Percentiles rank a stretch among this genome's conserved stretches.
Evolutionary conservation across 2,329 filamentous ascomycete species (phyloP).

Genomic region (Herpotrichia juniperi): DNA sequence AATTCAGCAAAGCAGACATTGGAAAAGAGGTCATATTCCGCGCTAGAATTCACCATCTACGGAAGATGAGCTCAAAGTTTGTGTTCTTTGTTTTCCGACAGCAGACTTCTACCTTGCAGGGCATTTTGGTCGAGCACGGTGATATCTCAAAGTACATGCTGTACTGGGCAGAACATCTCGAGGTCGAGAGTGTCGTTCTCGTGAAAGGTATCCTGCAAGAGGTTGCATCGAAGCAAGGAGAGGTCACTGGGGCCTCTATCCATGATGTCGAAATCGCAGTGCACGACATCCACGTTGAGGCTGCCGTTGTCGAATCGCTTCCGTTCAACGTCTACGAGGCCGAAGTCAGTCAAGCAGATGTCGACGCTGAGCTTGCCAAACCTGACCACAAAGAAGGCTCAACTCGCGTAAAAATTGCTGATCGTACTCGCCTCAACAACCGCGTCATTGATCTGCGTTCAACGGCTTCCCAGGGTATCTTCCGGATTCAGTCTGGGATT

Average conservation of each 20-base stretch:
- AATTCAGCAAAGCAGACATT: slow-evolving; percentile 58
- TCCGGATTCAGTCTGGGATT: slow-evolving; percentile 82
- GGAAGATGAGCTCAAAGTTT: slow-evolving; percentile 80
- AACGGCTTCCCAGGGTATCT: slow-evolving; percentile 84
- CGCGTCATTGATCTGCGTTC: slow-evolving; percentile 85
- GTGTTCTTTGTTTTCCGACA: slow-evolving; percentile 88
- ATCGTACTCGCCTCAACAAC: slow-evolving; percentile 76
- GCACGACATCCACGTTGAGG: slow-evolving; percentile 67
- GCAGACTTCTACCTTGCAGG: slow-evolving; percentile 82
- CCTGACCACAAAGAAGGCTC: slow-evolving; percentile 63
- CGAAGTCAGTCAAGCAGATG: slow-evolving; percentile 64
- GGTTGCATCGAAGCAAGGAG: slow-evolving; percentile 68
- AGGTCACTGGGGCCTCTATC: slow-evolving; percentile 76
- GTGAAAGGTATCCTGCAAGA: slow-evolving; percentile 75
- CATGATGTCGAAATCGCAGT: slow-evolving; percentile 79
- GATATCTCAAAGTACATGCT: slow-evolving; percentile 76
- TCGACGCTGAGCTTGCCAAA: slow-evolving; percentile 57
- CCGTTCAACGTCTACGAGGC: slow-evolving; percentile 75
- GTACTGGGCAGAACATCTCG: slow-evolving; percentile 84
- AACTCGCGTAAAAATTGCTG: slow-evolving; percentile 67
- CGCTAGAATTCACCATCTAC: slow-evolving; percentile 77
- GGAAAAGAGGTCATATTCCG: slow-evolving; percentile 70
- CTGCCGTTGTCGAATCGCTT: slow-evolving; percentile 64
- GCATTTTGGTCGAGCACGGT: slow-evolving; percentile 71
- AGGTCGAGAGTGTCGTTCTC: slow-evolving; percentile 77